Base-by-base conservation (phyloP, 140 eudicot species). In the Ambrosia hybrid region DNA sequence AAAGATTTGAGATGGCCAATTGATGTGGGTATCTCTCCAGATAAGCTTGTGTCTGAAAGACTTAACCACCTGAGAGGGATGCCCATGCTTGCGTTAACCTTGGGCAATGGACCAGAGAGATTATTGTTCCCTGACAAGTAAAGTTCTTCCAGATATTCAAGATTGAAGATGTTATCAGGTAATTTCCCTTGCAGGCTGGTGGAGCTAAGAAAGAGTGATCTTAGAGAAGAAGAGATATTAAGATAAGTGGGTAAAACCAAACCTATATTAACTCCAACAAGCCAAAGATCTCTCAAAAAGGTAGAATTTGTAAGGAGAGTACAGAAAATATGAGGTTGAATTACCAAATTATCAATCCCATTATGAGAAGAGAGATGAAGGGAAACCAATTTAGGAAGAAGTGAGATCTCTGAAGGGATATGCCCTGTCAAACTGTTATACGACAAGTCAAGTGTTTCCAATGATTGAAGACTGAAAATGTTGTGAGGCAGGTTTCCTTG, bases 291-390 rank as follows among this genome's bases (percentile, higher is more conserved):
- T 57, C 48, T 57, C 65, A 76, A 38, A n/a, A 1, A 16, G 16
- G 81, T 76, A 9, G 73, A 7, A 69, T 81, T 81, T n/a, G 30
- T 60, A 9, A 76, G 45, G 65, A 81, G 67, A 45, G 0, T 8
- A 4, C 59, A 57, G 26, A 64, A 75, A 57, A 7, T 21, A 10
- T 7, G 38, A 0, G 67, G 71, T 5, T 70, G 45, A 52, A 75
- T 15, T 17, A 4, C 1, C 39, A 3, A 64, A 45, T 45, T 8
- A 46, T 46, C 13, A 0, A 64, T 45, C 51, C 2, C 51, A 45
- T 45, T 5, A 0, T n/a, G n/a, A n/a, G 1, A 6, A 45, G 51
- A 45, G 51, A 45, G 51, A 45, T 6, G 0, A 45, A 45, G 51
- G 0, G 51, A 45, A 45, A 45, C 51, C 11, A 45, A 1, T 45